These are phyloP conservation scores for Secale cereale DNA, from an alignment of 176 grass and related monocot genomes.

Conservation along the genomic window DNA sequence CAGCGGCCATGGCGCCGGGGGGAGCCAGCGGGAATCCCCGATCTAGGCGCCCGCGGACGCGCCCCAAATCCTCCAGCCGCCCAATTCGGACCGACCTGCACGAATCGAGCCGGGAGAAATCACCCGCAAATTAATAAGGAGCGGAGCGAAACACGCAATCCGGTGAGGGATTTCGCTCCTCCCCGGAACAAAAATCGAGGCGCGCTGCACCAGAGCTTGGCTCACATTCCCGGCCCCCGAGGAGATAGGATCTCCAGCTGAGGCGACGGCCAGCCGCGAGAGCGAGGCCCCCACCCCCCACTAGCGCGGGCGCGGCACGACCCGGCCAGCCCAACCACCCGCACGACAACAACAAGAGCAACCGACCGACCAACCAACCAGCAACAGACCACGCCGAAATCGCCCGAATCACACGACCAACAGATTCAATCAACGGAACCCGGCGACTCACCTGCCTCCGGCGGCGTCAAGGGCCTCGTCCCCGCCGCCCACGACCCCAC, in stretches of 20 bases:
- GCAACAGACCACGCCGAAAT: conserved; percentile 2
- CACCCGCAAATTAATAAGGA: neutral
- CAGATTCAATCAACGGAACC: conserved; percentile 20
- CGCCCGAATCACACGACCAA: conserved; percentile 11
- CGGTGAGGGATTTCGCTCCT: too few relatives aligned
- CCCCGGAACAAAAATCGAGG: too few relatives aligned
- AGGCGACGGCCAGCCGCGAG: neutral
- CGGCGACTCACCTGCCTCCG: conserved; percentile 37
- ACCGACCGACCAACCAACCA: conserved; percentile 17
- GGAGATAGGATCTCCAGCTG: conserved; percentile 21
- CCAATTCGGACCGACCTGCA: conserved; percentile 39
- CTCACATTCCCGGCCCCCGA: conserved; percentile 28
- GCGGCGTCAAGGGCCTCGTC: neutral
- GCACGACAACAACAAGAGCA: neutral
- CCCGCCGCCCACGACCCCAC: neutral
- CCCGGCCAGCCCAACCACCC: conserved; percentile 25
- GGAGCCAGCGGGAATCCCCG: conserved; percentile 16
- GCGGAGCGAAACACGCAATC: neutral
- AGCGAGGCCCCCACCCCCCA: neutral
- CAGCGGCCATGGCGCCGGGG: conserved; percentile 55
- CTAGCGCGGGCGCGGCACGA: neutral
- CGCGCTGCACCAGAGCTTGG: neutral
- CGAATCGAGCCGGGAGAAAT: neutral
- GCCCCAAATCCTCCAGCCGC: conserved; percentile 11
- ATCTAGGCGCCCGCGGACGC: conserved; percentile 29